Evolutionary conservation across 2,329 filamentous ascomycete genomes (phyloP).

Genomic region (Lasiodiplodia hormozganensis): DNA sequence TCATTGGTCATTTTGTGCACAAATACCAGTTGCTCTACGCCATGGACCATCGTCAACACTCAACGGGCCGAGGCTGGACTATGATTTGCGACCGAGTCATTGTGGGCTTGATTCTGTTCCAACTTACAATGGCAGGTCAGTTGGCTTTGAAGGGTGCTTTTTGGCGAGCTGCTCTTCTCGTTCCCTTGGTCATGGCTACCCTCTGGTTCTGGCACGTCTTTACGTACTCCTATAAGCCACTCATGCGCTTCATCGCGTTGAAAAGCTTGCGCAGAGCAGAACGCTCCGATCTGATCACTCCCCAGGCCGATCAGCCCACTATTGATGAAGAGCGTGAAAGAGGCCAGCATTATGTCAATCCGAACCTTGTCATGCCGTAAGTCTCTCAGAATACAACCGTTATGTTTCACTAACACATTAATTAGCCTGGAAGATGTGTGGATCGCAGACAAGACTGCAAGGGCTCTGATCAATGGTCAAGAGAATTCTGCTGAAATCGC

Average conservation of each 20-base stretch:
- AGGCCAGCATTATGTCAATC: slow-evolving; percentile 76
- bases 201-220: slow-evolving; percentile 92
- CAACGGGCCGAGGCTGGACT: slow-evolving; percentile 91
- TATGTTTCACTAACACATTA: slow-evolving; percentile 28
- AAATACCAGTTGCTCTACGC: slow-evolving; percentile 98
- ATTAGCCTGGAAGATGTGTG: slow-evolving; percentile 71
- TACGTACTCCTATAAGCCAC: slow-evolving; percentile 78
- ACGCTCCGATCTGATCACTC: slow-evolving; percentile 52
- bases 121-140: slow-evolving; percentile 88
- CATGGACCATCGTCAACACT: slow-evolving; percentile 96
- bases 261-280: slow-evolving; percentile 77
- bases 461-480: slow-evolving; percentile 10
- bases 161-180: slow-evolving; percentile 72
- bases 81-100: slow-evolving; percentile 95
- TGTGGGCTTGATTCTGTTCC: slow-evolving; percentile 84
- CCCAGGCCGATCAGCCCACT: slow-evolving; percentile 56
- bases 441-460: slow-evolving; percentile 54
- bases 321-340: slow-evolving; percentile 76
- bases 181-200: slow-evolving; percentile 79
- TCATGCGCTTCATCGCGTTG: slow-evolving; percentile 92
- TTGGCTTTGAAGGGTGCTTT: slow-evolving; percentile 78
- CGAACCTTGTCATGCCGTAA: slow-evolving; percentile 72
- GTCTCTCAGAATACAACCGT: slow-evolving; percentile 41
- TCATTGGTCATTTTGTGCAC: slow-evolving; percentile 85
- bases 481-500: not conserved